Base-by-base conservation (phyloP, 768 basidiomycete genomes). In the Boletus tomentosulus region DNA sequence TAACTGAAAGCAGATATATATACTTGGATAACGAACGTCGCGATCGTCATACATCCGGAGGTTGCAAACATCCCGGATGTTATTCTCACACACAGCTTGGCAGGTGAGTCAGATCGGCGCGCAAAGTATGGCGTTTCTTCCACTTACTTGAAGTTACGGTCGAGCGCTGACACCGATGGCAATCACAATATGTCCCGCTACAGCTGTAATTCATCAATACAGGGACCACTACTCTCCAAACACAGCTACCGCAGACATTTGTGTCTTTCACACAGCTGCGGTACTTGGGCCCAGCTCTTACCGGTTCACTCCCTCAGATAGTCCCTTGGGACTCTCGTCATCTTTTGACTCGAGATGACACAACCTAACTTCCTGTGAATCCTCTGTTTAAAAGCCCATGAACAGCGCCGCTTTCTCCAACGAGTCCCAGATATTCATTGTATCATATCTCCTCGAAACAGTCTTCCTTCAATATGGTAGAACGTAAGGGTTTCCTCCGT, bases 61-160 rank as follows among this genome's bases (percentile, higher is more conserved):
- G 60, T 57, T 45, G 19, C 38, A 46, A 30, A 37, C 37, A 15
- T 49, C 44, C 46, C 50, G 57, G 54, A 51, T 50, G 12, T 47
- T 45, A 49, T 65, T 66, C 65, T 56, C 65, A 67, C 65, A 66
- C 65, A 66, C 66, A 66, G 66, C 66, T 60, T 67, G 63, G 56
- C 55, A 43, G 48, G 55, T 56, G 65, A 64, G 65, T 67, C 64
- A 65, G 34, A 48, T 65, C 66, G 65, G 66, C 53, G 37, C n/a
- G 38, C n/a, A 54, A 61, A 62, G 46, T 65, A 60, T 46, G 66
- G 65, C 66, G 63, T 60, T 62, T 67, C 53, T 22, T 38, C 34
- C 51, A 28, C 45, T 50, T 46, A 13, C 51, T 62, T 38, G 51
- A 63, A 57, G 46, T 53, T 22, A 44, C 61, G 66, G 56, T 52